These are phyloP conservation scores for Aureobasidium sp. DNA, from an alignment of 2,329 filamentous ascomycete genomes.

Conservation along the genomic window DNA sequence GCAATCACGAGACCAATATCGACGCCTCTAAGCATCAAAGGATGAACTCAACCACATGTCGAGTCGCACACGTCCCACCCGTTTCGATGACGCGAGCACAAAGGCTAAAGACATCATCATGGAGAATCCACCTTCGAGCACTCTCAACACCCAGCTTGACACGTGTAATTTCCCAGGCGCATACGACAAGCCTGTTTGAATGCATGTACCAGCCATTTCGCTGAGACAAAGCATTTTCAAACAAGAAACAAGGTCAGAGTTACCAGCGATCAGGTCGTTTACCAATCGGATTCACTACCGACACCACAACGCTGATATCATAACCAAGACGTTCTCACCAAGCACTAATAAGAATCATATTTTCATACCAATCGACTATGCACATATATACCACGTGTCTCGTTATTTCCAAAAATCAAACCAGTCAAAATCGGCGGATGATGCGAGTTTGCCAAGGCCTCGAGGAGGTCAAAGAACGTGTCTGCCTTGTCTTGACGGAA, in stretches of 20 bases:
- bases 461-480: background rate
- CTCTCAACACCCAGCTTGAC: background rate
- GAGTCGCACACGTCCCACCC: background rate
- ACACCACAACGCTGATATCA: background rate
- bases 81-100: background rate
- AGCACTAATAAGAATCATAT: background rate
- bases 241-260: background rate
- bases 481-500: too few relatives aligned
- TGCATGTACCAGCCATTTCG: background rate
- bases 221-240: background rate
- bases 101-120: slow-evolving; percentile 4
- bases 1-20: background rate
- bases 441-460: background rate
- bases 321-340: background rate
- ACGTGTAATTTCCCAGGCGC: background rate
- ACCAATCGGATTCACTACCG: background rate
- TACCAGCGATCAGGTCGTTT: background rate
- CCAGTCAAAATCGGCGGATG: background rate
- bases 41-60: background rate
- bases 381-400: background rate
- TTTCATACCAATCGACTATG: background rate
- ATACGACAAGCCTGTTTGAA: background rate
- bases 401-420: background rate
- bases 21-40: background rate
- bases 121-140: background rate